A percentile compares a stretch with the other conserved stretches of the same genome.
Evolutionary conservation across 352 stramenopile genomes (phyloP).

Genomic region (Globisporangium barbulae): DNA sequence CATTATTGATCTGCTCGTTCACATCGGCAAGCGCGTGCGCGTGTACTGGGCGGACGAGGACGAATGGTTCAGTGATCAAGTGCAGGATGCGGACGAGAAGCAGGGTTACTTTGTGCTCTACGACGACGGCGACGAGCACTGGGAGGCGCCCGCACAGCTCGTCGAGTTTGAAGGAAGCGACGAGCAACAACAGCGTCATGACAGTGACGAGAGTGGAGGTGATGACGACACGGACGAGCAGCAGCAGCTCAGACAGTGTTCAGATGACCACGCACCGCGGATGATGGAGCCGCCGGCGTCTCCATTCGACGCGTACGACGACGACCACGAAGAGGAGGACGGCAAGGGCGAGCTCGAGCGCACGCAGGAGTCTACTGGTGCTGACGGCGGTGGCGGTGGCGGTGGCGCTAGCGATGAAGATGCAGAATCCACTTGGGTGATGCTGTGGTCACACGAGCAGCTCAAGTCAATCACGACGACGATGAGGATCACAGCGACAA

Average conservation of each 20-base stretch:
- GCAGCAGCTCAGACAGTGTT: neutral
- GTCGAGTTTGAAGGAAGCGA: constrained; percentile 35
- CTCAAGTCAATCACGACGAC: neutral
- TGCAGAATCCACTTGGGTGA: neutral
- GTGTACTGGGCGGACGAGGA: constrained; percentile 74
- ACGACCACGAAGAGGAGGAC: constrained; percentile 18
- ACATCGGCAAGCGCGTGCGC: constrained; percentile 45
- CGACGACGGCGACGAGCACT: constrained; percentile 80
- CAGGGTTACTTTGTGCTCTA: constrained; percentile 72
- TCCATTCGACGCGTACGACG: constrained; percentile 27
- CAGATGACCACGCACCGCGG: constrained; percentile 4
- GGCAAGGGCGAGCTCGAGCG: neutral
- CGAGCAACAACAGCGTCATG: neutral
- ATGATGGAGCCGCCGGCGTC: constrained; percentile 49
- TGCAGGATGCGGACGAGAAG: constrained; percentile 34
- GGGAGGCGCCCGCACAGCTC: constrained; percentile 38
- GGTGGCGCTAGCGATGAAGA: constrained; percentile 4
- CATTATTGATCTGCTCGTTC: too few relatives aligned
- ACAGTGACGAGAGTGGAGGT: neutral
- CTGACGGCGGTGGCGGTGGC: neutral
- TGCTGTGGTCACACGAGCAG: neutral
- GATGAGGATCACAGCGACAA: neutral
- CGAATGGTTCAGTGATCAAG: constrained; percentile 62
- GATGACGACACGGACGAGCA: neutral
- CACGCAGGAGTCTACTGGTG: neutral